Evolutionary conservation across 164 flowering plant species (phyloP).

Genomic region (Stephania japonica): DNA sequence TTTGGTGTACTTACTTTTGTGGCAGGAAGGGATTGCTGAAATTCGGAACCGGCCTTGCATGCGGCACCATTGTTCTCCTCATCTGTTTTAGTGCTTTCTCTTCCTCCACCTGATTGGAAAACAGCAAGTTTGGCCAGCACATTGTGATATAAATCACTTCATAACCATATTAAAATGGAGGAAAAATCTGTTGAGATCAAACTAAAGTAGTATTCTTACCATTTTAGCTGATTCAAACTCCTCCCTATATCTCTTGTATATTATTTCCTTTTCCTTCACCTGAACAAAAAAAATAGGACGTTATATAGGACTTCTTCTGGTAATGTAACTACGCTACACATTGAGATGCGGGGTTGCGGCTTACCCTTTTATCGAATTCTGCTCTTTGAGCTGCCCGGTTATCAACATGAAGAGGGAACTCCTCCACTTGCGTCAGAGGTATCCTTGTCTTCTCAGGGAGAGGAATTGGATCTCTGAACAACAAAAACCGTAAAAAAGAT

Average conservation of each 20-base stretch:
- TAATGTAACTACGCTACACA: not conserved
- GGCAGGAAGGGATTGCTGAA: slow-evolving; percentile 79
- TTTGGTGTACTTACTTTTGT: slow-evolving; percentile 43
- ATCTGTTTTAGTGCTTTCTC: slow-evolving; percentile 90
- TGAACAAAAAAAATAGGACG: slow-evolving; percentile 16
- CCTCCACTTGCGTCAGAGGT: slow-evolving; percentile 82
- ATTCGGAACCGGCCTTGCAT: slow-evolving; percentile 85
- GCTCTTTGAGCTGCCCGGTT: slow-evolving; percentile 81
- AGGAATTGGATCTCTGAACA: slow-evolving; percentile 88
- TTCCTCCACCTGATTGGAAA: slow-evolving; percentile 62
- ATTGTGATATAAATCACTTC: not conserved
- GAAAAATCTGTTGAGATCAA: not conserved
- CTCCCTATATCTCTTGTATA: slow-evolving; percentile 85
- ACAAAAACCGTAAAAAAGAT: not conserved
- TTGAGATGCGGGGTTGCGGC: not conserved
- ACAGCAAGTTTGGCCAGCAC: not conserved
- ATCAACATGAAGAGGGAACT: slow-evolving; percentile 62
- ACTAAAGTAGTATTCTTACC: slow-evolving; percentile 35
- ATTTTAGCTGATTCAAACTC: slow-evolving; percentile 70
- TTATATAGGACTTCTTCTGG: not conserved
- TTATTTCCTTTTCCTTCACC: slow-evolving; percentile 79
- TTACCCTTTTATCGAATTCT: slow-evolving; percentile 81
- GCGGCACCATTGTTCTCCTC: slow-evolving; percentile 87
- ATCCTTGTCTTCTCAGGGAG: slow-evolving; percentile 69
- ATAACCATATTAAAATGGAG: not conserved